These are phyloP conservation scores for Chaetothyriales sp. DNA, from an alignment of 2,329 filamentous ascomycete species.

Conservation along the genomic window DNA sequence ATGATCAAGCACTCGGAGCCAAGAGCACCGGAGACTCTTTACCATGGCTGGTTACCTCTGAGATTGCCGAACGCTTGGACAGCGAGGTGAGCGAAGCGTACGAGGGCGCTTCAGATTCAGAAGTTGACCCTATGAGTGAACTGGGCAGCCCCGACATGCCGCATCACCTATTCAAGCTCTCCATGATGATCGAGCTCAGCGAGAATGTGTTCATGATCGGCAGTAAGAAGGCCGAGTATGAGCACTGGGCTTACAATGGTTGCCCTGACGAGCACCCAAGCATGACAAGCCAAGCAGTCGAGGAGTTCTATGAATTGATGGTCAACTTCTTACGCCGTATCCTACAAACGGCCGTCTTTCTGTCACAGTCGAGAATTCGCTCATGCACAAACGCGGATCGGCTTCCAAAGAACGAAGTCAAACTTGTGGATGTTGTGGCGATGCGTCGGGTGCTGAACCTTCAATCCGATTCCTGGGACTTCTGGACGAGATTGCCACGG, in stretches of 20 bases:
- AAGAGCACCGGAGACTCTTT: constrained; percentile 1
- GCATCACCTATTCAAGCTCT: constrained; percentile 44
- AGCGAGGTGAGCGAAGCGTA: not conserved
- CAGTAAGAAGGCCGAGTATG: constrained; percentile 39
- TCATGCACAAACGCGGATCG: constrained; percentile 26
- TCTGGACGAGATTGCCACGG: constrained; percentile 40
- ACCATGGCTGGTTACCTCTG: constrained; percentile 17
- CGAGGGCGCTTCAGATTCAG: not conserved
- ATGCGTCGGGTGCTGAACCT: not conserved
- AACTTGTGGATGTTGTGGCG: constrained; percentile 34
- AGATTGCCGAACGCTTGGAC: not conserved
- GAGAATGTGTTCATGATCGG: constrained; percentile 62
- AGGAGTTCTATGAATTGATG: constrained; percentile 58
- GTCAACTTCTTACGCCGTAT: constrained; percentile 57
- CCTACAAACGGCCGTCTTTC: constrained; percentile 54
- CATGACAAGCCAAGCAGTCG: constrained; percentile 60
- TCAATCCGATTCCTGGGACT: constrained; percentile 26
- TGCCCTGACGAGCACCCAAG: constrained; percentile 45
- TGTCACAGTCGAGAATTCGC: constrained; percentile 55
- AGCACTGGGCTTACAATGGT: constrained; percentile 54
- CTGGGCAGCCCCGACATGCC: not conserved
- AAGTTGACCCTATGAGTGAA: not conserved
- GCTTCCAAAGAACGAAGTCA: constrained; percentile 20
- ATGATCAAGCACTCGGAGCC: constrained; percentile 49
- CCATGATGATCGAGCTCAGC: constrained; percentile 51